Evolutionary conservation across 495 filamentous ascomycete genomes (phyloP).

Genomic region (Podospora appendiculata): DNA sequence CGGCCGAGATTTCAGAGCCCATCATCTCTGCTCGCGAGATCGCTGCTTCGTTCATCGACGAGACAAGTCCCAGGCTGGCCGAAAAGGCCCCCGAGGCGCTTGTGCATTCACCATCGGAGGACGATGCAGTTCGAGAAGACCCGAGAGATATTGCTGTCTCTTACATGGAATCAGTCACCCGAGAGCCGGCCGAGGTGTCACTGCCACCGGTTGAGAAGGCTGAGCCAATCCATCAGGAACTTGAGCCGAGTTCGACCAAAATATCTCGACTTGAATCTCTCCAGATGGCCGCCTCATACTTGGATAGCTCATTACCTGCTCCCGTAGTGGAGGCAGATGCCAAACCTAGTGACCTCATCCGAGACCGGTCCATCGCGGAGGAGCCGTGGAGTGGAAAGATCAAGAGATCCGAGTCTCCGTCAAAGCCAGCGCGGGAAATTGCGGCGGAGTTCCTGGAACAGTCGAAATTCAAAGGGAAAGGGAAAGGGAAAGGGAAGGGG

Average conservation of each 20-base stretch:
- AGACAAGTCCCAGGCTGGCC: not conserved
- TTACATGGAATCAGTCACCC: conserved; percentile 9
- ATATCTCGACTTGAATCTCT: not conserved
- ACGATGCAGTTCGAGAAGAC: not conserved
- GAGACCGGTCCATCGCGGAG: not conserved
- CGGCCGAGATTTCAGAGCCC: conserved; percentile 3
- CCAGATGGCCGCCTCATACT: conserved; percentile 6
- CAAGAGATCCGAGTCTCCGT: not conserved
- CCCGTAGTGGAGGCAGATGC: not conserved
- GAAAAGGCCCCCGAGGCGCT: not conserved
- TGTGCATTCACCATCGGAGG: not conserved
- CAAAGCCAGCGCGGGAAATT: conserved; percentile 1
- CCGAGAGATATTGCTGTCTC: conserved; percentile 16
- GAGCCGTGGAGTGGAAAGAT: not conserved
- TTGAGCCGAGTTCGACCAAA: not conserved
- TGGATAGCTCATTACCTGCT: not conserved
- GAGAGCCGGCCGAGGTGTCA: not conserved
- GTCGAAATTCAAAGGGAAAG: not conserved
- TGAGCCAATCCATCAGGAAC: not conserved
- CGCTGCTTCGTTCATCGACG: conserved; percentile 4
- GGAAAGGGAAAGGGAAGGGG: not conserved
- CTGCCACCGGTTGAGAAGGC: not conserved
- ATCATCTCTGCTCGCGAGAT: conserved; percentile 10
- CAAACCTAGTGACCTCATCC: not conserved
- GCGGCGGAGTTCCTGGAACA: conserved; percentile 7